Evolutionary conservation across 331 rosid species (phyloP), one percentile per base, ranked within the genome.

Genomic region (Pyrus hybrid): DNA sequence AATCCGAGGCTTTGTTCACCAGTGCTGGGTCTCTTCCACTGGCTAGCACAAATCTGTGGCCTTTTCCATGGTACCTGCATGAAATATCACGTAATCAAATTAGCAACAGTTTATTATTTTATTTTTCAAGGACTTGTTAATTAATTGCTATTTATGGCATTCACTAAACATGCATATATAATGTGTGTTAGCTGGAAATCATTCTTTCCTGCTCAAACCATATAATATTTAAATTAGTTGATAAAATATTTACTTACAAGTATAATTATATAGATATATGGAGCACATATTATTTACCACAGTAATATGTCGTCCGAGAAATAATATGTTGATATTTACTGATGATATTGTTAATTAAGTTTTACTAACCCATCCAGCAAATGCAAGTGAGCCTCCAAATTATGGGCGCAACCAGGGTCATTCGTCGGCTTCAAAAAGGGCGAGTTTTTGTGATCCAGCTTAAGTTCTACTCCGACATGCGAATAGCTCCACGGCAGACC

Each of bases 381-480:
- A 81, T 90, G 98, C 83, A 93, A 70, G 61, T 77, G 93, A 76
- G 94, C 93, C 88, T 93, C 98, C 82, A 93, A 80, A 74, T 93
- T 90, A 80, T 93, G 98, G 0, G 90, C 83, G 58, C 85, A 83
- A 5, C 7, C 66, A 0, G 87, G 93, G 56, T 88, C 96, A 13
- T 35, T 78, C 2, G 83, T 83, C 8, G 68, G 89, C 68, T 88
- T 93, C 23, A 93, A 33, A 47, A 88, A 93, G 4, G 95, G 98
- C 8, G 96, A 93, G 64, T 82, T 82, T 25, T 69, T 84, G 6
- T 90, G 91, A 17, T 93, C 93, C 82, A 93, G 68, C n/a, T 61
- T 78, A 5, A 93, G 77, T 35, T 87, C 86, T 14, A 83, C 98
- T 1, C 98, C 98, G 2, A 88, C 93, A 37, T 93, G 98, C 2